Percentiles rank a stretch among this genome's conserved stretches.
Evolutionary conservation across 257 asterid species (phyloP).

Genomic region (Striga asiatica): DNA sequence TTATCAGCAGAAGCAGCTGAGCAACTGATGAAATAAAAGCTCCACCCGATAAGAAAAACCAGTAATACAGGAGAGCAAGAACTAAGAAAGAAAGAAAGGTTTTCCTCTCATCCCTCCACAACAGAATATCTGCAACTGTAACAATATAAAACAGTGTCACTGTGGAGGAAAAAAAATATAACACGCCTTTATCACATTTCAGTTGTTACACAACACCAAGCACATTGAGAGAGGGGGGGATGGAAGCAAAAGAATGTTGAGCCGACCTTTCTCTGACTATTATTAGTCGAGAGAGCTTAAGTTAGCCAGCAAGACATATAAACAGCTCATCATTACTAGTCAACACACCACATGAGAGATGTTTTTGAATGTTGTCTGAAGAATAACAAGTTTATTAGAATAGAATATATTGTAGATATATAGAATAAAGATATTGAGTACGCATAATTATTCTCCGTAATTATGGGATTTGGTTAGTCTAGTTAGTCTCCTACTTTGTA

Average conservation of each 20-base stretch:
- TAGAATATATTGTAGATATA: too few relatives aligned
- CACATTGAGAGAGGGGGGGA: constrained; percentile 9
- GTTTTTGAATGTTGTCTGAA: constrained; percentile 3
- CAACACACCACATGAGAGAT: constrained; percentile 3
- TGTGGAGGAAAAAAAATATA: constrained; percentile 2
- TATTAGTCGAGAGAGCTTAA: constrained; percentile 3
- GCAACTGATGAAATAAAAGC: constrained; percentile 70
- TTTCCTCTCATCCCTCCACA: constrained; percentile 92
- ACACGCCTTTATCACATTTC: neutral
- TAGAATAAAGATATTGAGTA: too few relatives aligned
- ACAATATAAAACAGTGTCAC: constrained; percentile 22
- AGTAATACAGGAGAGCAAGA: constrained; percentile 48
- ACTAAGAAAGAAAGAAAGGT: constrained; percentile 52
- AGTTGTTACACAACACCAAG: neutral
- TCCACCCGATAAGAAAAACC: constrained; percentile 77
- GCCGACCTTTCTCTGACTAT: constrained; percentile 4
- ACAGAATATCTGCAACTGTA: constrained; percentile 88
- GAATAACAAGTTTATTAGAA: too few relatives aligned
- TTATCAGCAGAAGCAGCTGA: constrained; percentile 52
- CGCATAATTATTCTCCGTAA: too few relatives aligned
- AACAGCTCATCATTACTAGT: constrained; percentile 8
- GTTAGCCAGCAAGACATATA: constrained; percentile 6
- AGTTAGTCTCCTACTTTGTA: too few relatives aligned
- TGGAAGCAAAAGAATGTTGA: neutral
- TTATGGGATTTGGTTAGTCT: too few relatives aligned